Conservation (phyloP, 225 moss, liverwort and hornwort genomes). For the Sphagnum tenellum region DNA sequence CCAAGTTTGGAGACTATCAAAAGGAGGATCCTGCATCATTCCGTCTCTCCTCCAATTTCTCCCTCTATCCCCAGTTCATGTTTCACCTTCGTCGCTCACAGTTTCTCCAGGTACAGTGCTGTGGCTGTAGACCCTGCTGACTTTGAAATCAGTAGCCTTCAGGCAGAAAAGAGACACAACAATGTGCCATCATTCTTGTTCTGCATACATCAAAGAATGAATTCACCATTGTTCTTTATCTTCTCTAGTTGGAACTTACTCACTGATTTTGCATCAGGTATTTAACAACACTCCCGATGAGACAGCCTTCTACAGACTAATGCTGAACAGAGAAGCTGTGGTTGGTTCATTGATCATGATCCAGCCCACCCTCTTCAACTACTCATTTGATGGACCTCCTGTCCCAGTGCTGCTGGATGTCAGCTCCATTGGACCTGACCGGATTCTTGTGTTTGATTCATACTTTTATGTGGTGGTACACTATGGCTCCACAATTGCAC, state of each 20-base stretch:
- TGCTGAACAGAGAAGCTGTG: constrained; percentile 88
- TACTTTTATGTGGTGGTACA: constrained; percentile 92
- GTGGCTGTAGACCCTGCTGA: neutral
- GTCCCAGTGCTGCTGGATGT: constrained; percentile 86
- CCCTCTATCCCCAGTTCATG: constrained; percentile 95
- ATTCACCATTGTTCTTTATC: neutral
- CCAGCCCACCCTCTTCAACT: constrained; percentile 81
- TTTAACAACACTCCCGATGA: constrained; percentile 98
- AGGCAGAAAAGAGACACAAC: too few species aligned
- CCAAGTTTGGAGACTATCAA: constrained; percentile 89
- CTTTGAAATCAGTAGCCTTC: too few species aligned
- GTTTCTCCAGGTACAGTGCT: constrained; percentile 59
- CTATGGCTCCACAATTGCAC: constrained; percentile 86
- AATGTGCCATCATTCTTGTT: too few species aligned
- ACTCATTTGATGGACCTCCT: constrained; percentile 82
- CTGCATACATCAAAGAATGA: neutral
- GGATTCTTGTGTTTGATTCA: constrained; percentile 86
- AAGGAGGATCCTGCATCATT: constrained; percentile 87
- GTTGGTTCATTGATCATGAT: constrained; percentile 91
- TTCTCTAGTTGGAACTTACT: neutral
- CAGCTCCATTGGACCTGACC: constrained; percentile 68
- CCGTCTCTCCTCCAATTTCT: constrained; percentile 81
- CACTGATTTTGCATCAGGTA: constrained; percentile 28
- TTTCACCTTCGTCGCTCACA: constrained; percentile 94
- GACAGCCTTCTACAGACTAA: constrained; percentile 87